phyloP scores from a whole-genome alignment of 495 filamentous ascomycete genomes.

The Penicillium dipodomyicola region DNA sequence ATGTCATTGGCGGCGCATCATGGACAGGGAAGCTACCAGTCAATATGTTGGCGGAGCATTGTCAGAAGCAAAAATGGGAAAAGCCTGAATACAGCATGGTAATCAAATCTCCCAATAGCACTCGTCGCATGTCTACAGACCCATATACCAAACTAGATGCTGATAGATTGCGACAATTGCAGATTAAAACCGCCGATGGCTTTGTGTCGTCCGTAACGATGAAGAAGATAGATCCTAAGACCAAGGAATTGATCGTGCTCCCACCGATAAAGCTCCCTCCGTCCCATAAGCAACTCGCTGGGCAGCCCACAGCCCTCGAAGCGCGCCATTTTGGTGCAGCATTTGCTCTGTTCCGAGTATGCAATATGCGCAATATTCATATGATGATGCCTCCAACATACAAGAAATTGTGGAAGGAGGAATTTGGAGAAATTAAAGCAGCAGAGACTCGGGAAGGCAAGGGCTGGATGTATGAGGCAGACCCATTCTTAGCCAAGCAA shows the following conservation, averaged over 20 bases:
- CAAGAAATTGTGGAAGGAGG: conserved; percentile 79
- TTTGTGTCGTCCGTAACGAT: conserved; percentile 78
- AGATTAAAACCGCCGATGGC: conserved; percentile 57
- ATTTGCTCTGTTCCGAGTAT: conserved; percentile 84
- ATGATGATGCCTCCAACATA: conserved; percentile 93
- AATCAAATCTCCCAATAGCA: conserved; percentile 10
- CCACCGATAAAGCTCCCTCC: conserved; percentile 80
- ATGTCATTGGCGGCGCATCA: conserved; percentile 88
- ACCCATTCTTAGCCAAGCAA: conserved; percentile 78
- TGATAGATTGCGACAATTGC: conserved; percentile 17
- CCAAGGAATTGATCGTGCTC: conserved; percentile 66
- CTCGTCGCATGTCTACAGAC: conserved; percentile 1
- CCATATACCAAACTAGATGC: conserved; percentile 2
- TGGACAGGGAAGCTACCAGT: conserved; percentile 98
- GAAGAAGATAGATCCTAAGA: conserved; percentile 76
- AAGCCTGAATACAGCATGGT: conserved; percentile 88
- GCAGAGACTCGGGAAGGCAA: conserved; percentile 72
- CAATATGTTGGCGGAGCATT: conserved; percentile 89
- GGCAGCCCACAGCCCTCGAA: conserved; percentile 75
- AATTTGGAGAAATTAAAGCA: conserved; percentile 75
- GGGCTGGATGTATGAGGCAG: conserved; percentile 92
- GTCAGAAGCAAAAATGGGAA: conserved; percentile 92
- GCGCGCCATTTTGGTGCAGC: conserved; percentile 90
- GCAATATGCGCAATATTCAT: conserved; percentile 90
- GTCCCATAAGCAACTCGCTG: conserved; percentile 63